phyloP scores from a whole-genome alignment of 83 land plant species.

The Larix sibirica region DNA sequence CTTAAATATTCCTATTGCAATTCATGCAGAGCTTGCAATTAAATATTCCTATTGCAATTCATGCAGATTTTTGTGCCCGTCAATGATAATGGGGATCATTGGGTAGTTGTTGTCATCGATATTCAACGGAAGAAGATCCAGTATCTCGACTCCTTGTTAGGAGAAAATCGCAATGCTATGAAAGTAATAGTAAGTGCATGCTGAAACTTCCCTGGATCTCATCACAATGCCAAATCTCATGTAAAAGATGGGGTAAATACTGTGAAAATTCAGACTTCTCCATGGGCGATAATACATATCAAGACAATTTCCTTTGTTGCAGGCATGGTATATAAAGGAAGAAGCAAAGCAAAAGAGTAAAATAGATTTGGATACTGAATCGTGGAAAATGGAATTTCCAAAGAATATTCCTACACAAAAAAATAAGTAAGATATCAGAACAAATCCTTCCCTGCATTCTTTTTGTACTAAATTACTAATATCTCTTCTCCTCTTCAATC shows the following conservation, averaged over 20 bases:
- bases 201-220: no score
- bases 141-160: background rate
- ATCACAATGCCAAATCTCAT: no score
- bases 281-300: background rate
- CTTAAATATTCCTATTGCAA: background rate
- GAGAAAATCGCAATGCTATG: background rate
- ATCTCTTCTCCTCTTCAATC: background rate
- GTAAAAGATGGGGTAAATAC: no score
- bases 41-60: background rate
- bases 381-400: conserved; percentile 1
- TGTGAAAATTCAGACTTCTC: no score
- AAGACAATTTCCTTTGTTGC: background rate
- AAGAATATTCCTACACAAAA: background rate
- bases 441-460: background rate
- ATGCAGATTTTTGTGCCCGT: background rate
- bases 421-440: conserved; percentile 2
- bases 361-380: background rate
- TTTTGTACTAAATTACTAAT: background rate
- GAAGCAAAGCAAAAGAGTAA: background rate
- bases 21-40: background rate
- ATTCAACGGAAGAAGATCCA: background rate
- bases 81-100: background rate
- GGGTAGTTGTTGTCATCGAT: conserved; percentile 1
- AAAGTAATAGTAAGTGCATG: no score
- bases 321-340: background rate